Base-by-base conservation (phyloP, 345 rosid genomes). In the Salix purpurea region DNA sequence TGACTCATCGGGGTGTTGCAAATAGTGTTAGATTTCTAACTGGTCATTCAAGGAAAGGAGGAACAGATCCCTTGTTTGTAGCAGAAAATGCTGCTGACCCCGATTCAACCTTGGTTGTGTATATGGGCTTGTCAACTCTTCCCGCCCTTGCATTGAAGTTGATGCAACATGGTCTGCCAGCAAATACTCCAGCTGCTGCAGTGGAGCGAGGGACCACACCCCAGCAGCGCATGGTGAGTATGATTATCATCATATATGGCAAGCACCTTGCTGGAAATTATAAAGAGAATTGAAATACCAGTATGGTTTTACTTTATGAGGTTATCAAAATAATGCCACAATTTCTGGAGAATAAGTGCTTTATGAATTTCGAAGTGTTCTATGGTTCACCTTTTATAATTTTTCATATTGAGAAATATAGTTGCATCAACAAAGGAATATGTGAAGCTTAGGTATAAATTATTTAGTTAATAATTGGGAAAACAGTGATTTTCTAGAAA, bases 81-180 rank as follows among this genome's bases (percentile, higher is more conserved):
- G 98, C 97, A 7, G 94, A 92, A 84, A 93, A 91, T 73, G 97
- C 95, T 61, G 97, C 94, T 62, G 97, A 96, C 65, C 91, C 88
- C 16, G 97, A 92, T 79, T 88, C 98, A n/a, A 96, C 98, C 21
- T 83, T 93, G 46, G 99, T 96, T 32, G 92, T 96, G 39, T 93
- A 96, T 77, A 93, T 96, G 98, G 99, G 99, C 70, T 87, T 93
- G 75, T 88, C 98, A 34, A 96, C 99, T 4, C 90, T 96, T 66
- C 98, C 99, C 68, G 86, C 95, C 62, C 94, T 96, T 61, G 94
- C 97, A 26, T 72, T 15, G 30, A 96, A 90, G 81, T 85, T 96
- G 81, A 96, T 93, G 88, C 84, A 88, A 69, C 96, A 92, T 69
- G 99, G 98, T 81, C 87, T 96, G 18, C 93, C 95, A 52, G 80